These are phyloP conservation scores for Carex cristatella DNA, from an alignment of 176 grass and related monocot genomes.

Conservation along the genomic window DNA sequence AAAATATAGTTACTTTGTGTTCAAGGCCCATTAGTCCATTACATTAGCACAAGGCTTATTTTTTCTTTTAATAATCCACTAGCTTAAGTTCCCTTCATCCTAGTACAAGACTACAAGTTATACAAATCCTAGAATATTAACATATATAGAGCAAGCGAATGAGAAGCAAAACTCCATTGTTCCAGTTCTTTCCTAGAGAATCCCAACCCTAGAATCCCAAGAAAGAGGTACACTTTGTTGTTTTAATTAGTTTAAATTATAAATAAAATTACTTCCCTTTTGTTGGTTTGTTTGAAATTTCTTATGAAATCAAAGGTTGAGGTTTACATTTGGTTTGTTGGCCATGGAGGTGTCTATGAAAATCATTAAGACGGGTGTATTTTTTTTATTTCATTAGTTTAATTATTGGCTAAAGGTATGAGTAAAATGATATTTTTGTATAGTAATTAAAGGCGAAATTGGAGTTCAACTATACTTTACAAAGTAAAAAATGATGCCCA, in stretches of 20 bases:
- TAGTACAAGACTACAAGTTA: background rate
- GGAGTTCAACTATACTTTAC: no score
- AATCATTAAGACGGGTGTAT: background rate
- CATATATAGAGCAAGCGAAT: background rate
- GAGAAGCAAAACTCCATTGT: background rate
- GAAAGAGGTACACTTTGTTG: background rate
- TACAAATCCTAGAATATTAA: background rate
- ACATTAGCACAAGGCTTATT: no score
- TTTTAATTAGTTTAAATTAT: background rate
- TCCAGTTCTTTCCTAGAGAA: background rate
- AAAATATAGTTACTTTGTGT: background rate
- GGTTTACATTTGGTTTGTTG: background rate
- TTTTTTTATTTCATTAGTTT: background rate
- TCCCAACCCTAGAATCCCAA: background rate
- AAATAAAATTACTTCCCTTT: background rate
- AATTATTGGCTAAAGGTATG: background rate
- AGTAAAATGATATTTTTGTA: background rate
- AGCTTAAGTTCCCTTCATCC: background rate
- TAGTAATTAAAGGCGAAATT: no score
- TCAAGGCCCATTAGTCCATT: no score
- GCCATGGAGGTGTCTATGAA: background rate
- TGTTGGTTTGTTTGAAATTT: background rate
- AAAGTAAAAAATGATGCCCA: no score
- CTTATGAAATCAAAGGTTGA: background rate
- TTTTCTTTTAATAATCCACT: background rate